Conservation (phyloP, 306 rosid species). For the Sechiopsis laciniata region DNA sequence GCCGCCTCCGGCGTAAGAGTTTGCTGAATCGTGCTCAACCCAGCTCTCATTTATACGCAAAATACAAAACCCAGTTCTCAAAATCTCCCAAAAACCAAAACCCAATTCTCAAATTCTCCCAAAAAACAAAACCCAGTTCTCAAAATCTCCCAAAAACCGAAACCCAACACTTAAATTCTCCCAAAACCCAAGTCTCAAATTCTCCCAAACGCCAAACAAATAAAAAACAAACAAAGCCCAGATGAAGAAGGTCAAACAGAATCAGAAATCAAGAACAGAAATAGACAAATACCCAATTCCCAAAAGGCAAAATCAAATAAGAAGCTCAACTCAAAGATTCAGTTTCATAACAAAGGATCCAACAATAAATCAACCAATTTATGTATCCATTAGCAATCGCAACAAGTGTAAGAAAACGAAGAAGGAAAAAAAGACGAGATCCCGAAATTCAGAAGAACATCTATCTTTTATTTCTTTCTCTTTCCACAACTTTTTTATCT, state of each 20-base stretch:
- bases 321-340: background rate
- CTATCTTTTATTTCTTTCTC: background rate
- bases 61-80: background rate
- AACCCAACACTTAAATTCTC: too few relatives aligned
- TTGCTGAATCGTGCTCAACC: conserved; percentile 85
- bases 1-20: conserved; percentile 98
- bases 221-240: background rate
- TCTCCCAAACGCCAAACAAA: too few relatives aligned
- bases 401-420: background rate
- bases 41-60: conserved; percentile 74
- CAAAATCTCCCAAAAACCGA: too few relatives aligned
- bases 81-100: background rate
- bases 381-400: background rate
- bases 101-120: too few relatives aligned
- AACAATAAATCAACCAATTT: background rate
- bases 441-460: conserved; percentile 10
- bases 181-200: too few relatives aligned
- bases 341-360: background rate
- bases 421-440: background rate
- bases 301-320: background rate
- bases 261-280: background rate
- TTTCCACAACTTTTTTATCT: background rate
- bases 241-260: background rate
- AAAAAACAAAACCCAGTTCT: too few relatives aligned
- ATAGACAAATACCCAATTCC: background rate